Evolutionary conservation across 2,329 filamentous ascomycete species (phyloP).

Genomic region (Escovopsis sp.): DNA sequence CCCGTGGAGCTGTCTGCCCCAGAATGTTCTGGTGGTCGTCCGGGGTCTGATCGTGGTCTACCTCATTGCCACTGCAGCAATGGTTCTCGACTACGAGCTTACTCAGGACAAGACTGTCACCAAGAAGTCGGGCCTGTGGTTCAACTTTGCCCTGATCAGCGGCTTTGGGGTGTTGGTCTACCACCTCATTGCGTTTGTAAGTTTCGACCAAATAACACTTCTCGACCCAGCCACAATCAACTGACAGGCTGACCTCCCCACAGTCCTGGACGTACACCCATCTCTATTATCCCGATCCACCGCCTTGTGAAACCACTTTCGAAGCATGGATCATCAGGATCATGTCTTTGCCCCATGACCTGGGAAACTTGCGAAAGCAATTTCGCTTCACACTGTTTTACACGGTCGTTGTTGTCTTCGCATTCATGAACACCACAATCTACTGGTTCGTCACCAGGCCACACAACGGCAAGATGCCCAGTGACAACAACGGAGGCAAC

Average conservation of each 20-base stretch:
- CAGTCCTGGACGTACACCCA: conserved; percentile 39
- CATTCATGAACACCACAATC: conserved; percentile 34
- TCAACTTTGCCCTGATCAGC: conserved; percentile 34
- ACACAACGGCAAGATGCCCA: conserved; percentile 10
- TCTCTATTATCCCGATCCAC: conserved; percentile 29
- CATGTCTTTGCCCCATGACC: conserved; percentile 31
- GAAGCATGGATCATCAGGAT: conserved; percentile 22
- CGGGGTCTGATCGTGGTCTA: conserved; percentile 29
- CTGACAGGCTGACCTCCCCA: neutral
- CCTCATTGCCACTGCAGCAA: conserved; percentile 24
- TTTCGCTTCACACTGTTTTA: conserved; percentile 38
- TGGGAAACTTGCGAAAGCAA: conserved; percentile 25
- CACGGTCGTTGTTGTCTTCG: conserved; percentile 28
- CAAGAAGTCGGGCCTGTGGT: conserved; percentile 27
- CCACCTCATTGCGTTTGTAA: conserved; percentile 31
- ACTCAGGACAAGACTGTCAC: conserved; percentile 22
- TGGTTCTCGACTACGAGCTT: conserved; percentile 32
- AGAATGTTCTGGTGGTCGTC: conserved; percentile 29
- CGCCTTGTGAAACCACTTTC: conserved; percentile 21
- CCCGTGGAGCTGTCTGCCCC: conserved; percentile 32
- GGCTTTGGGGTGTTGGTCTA: conserved; percentile 29
- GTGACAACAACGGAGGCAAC: neutral
- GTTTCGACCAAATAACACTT: conserved; percentile 14
- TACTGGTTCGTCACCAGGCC: conserved; percentile 32
- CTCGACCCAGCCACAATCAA: neutral